Evolutionary conservation across 768 basidiomycete species (phyloP).

Genomic region (Xerocomellus amylosporus): DNA sequence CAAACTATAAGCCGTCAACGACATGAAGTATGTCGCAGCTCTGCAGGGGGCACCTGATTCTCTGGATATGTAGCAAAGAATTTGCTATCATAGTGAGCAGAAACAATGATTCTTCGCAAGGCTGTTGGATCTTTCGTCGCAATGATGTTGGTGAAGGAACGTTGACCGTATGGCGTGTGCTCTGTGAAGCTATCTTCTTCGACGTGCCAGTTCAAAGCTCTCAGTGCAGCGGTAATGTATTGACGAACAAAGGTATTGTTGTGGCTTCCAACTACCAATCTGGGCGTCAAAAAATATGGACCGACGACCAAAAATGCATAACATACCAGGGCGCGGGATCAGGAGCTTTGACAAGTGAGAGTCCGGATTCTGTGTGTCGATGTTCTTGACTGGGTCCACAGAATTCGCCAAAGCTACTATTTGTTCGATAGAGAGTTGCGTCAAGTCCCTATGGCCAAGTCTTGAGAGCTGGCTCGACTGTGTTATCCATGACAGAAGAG

Average conservation of each 20-base stretch:
- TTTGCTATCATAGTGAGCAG: constrained; percentile 95
- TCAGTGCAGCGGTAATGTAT: constrained; percentile 73
- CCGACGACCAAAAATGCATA: not conserved
- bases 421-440: constrained; percentile 47
- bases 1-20: constrained; percentile 55
- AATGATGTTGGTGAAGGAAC: constrained; percentile 84
- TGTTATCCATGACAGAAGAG: constrained; percentile 22
- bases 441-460: constrained; percentile 38
- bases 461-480: constrained; percentile 30
- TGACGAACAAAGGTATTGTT: constrained; percentile 81
- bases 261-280: constrained; percentile 55
- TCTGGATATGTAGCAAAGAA: constrained; percentile 68
- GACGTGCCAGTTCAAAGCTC: constrained; percentile 78
- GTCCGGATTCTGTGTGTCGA: constrained; percentile 61
- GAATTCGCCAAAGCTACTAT: constrained; percentile 49
- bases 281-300: constrained; percentile 1
- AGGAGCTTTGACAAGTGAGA: constrained; percentile 83
- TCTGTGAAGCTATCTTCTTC: constrained; percentile 82
- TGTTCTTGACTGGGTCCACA: constrained; percentile 63
- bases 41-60: constrained; percentile 58
- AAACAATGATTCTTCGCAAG: constrained; percentile 73
- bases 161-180: constrained; percentile 77
- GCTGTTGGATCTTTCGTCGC: constrained; percentile 94
- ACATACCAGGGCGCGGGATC: constrained; percentile 78
- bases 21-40: not conserved